Percentiles rank a stretch among this genome's conserved stretches.
Evolutionary conservation across 2,329 filamentous ascomycete species (phyloP).

Genomic region (Hypoxylon sp.): DNA sequence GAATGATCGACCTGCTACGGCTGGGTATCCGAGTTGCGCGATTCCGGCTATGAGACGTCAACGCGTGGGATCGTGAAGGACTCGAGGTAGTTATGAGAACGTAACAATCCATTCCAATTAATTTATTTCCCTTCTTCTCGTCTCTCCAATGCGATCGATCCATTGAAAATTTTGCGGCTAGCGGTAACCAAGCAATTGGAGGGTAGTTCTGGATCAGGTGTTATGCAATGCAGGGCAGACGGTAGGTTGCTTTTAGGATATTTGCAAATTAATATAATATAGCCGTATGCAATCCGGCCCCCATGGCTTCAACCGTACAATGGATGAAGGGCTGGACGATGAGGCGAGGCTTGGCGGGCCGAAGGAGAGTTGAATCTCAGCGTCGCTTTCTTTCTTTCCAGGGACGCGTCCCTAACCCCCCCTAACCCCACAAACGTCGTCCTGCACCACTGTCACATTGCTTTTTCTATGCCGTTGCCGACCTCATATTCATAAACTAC

Average conservation of each 20-base stretch:
- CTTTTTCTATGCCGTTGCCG: conserved; percentile 13
- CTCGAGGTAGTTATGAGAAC: conserved; percentile 37
- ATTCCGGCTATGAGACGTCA: conserved; percentile 35
- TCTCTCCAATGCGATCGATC: conserved; percentile 29
- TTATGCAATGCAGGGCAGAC: conserved; percentile 49
- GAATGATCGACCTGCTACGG: conserved; percentile 38
- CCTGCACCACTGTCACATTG: conserved; percentile 33
- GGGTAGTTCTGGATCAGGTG: conserved; percentile 31
- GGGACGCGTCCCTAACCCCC: conserved; percentile 44
- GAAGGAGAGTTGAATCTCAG: conserved; percentile 43
- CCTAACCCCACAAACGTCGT: conserved; percentile 42
- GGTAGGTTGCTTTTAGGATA: conserved; percentile 53
- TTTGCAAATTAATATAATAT: conserved; percentile 48
- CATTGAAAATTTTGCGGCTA: conserved; percentile 35
- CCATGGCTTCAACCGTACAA: conserved; percentile 37
- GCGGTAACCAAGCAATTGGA: conserved; percentile 27
- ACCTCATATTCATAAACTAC: conserved; percentile 22
- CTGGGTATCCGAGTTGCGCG: conserved; percentile 28
- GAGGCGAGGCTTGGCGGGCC: conserved; percentile 51
- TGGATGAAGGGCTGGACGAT: conserved; percentile 48
- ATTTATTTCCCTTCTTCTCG: conserved; percentile 42
- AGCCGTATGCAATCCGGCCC: conserved; percentile 39
- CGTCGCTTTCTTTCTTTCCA: conserved; percentile 40
- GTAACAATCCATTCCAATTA: conserved; percentile 54
- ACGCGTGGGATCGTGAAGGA: conserved; percentile 17